Evolutionary conservation across 2,329 filamentous ascomycete species (phyloP), one percentile per base, ranked within the genome.

Genomic region (Elsinoe batatas): DNA sequence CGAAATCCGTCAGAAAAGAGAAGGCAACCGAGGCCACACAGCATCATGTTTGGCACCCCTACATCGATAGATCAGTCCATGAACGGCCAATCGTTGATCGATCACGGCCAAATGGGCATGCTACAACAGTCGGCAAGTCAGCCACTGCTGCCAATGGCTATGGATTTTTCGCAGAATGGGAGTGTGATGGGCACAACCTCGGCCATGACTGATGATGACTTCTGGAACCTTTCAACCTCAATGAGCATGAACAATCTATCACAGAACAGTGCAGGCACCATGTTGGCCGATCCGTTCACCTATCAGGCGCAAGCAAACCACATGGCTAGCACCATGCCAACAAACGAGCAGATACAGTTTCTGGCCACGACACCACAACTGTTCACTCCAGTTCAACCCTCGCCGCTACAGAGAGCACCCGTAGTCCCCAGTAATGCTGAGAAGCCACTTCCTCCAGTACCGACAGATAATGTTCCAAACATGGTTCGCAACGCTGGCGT

Each of bases 1-100:
- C 74, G 80, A 66, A 79, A 74, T 59, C 69, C 72, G 53, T 73
- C 78, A 15, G 78, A 75, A 5, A 73, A 75, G 63, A 74, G 77
- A 60, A 73, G 72, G 58, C 65, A 69, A 32, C 61, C 66, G 50
- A 61, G 68, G 49, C 64, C 67, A 47, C 67, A 71, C 38, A 57
- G 47, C 20, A 38, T 47, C 20, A 54, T 53, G 53, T 55, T 55
- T 44, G 53, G 53, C 20, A 55, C 53, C 8, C 53, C 53, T 12
- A 55, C 38, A 5, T 47, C 42, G 13, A 57, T 53, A 37, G 40
- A 47, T 33, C 47, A 57, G 26, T 30, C 37, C 49, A 46, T 53
- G 36, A 15, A 32, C 40, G 56, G 47, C 38, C 49, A 53, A 38
- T 46, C 56, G 17, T 40, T 47, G 32, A 38, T 57, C 35, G 49